Conservation (phyloP, 805 yeast genomes). For the Cyberlindnera xishuangbannaensis region DNA sequence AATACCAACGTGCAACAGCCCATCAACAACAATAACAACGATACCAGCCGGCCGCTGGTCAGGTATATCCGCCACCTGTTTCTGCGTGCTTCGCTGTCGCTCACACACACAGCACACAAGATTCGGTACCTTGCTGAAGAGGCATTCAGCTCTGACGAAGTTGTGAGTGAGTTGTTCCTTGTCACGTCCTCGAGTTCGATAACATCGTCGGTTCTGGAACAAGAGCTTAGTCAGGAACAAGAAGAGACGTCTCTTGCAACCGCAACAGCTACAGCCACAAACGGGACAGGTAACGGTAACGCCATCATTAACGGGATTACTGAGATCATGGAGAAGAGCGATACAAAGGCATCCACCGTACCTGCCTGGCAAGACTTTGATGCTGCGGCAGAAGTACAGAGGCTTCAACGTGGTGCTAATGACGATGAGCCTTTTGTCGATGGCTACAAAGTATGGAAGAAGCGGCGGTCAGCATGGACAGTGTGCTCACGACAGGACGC, state of each 20-base stretch:
- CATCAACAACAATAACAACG: not conserved
- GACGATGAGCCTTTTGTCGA: conserved; percentile 34
- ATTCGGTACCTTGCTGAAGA: conserved; percentile 43
- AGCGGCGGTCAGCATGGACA: conserved; percentile 65
- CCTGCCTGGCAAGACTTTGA: conserved; percentile 25
- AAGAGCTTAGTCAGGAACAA: conserved; percentile 12
- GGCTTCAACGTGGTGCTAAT: conserved; percentile 3
- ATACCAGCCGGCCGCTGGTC: conserved; percentile 1
- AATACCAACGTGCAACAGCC: no score
- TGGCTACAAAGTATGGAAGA: conserved; percentile 65
- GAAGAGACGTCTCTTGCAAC: conserved; percentile 10
- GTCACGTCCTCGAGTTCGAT: conserved; percentile 31
- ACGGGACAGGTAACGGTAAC: no score
- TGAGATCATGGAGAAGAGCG: conserved; percentile 17
- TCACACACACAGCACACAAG: conserved; percentile 31
- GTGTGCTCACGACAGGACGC: conserved; percentile 27
- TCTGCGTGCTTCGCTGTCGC: conserved; percentile 33
- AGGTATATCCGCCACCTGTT: conserved; percentile 29
- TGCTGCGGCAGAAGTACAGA: conserved; percentile 24
- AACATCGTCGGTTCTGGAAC: conserved; percentile 24
- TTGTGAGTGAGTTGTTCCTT: conserved; percentile 44
- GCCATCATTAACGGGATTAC: no score
- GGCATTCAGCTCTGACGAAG: conserved; percentile 43
- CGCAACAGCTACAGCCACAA: conserved; percentile 11
- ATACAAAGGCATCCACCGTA: conserved; percentile 4